These are phyloP conservation scores for Tieghemostelium lacteum DNA, from an alignment of 78 protist genomes.

Conservation along the genomic window DNA sequence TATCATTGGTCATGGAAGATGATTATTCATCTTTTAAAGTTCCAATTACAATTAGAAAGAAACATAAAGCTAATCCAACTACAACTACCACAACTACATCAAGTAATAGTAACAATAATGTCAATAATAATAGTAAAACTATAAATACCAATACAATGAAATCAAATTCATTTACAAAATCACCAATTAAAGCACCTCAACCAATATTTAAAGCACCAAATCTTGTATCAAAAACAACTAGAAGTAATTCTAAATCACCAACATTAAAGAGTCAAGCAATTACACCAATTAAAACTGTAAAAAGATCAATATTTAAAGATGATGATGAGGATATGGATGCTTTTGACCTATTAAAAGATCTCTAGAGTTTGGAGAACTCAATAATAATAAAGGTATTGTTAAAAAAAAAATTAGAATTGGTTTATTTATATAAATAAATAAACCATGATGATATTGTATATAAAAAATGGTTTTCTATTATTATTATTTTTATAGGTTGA, in stretches of 20 bases:
- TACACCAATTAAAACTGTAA: not conserved
- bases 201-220: not conserved
- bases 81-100: slow-evolving; percentile 14
- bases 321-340: slow-evolving; percentile 22
- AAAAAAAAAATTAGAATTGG: too few relatives aligned
- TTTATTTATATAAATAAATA: too few relatives aligned
- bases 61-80: not conserved
- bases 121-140: too few relatives aligned
- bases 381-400: too few relatives aligned
- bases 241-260: not conserved
- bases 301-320: not conserved
- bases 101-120: not conserved
- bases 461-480: too few relatives aligned
- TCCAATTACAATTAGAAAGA: slow-evolving; percentile 42
- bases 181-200: not conserved
- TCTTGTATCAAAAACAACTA: not conserved
- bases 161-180: slow-evolving; percentile 1
- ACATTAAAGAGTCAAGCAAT: not conserved
- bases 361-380: too few relatives aligned
- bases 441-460: too few relatives aligned
- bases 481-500: too few relatives aligned
- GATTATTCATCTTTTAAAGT: not conserved
- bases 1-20: slow-evolving; percentile 12
- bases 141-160: slow-evolving; percentile 20
- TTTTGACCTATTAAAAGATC: slow-evolving; percentile 11